phyloP scores from a whole-genome alignment of 2,329 filamentous ascomycete genomes.

The Erysiphe pulchra region DNA sequence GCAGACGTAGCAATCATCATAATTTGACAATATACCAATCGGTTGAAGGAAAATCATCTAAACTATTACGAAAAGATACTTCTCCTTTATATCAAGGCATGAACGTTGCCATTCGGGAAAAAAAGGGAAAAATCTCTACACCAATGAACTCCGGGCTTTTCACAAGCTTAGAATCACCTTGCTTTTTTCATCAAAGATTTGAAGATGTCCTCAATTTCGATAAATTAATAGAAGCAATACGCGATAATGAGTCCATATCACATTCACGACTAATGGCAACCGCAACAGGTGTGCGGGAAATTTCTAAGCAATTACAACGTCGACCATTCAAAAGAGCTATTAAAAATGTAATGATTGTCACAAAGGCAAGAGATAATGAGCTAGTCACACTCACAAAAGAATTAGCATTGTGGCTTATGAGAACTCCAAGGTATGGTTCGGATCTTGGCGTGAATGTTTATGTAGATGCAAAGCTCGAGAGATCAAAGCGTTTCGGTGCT shows the following conservation, averaged over 20 bases:
- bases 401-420: constrained; percentile 65
- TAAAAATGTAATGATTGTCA: constrained; percentile 91
- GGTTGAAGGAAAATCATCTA: no score
- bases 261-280: constrained; percentile 89
- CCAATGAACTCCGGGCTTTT: constrained; percentile 21
- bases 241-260: constrained; percentile 67
- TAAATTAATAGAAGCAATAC: constrained; percentile 84
- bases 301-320: constrained; percentile 82
- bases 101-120: no score
- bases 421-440: constrained; percentile 69
- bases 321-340: constrained; percentile 81
- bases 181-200: constrained; percentile 94
- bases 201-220: constrained; percentile 90
- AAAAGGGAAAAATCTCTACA: constrained; percentile 7
- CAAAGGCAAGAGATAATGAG: constrained; percentile 86
- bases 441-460: constrained; percentile 89
- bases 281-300: constrained; percentile 79
- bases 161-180: constrained; percentile 62
- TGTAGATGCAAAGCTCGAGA: constrained; percentile 82
- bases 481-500: constrained; percentile 69
- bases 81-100: no score
- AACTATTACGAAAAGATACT: no score
- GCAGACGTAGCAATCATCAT: no score
- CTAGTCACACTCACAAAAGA: constrained; percentile 75
- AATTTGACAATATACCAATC: no score